phyloP scores from a whole-genome alignment of 2,329 filamentous ascomycete species.

The Fusarium sp. region DNA sequence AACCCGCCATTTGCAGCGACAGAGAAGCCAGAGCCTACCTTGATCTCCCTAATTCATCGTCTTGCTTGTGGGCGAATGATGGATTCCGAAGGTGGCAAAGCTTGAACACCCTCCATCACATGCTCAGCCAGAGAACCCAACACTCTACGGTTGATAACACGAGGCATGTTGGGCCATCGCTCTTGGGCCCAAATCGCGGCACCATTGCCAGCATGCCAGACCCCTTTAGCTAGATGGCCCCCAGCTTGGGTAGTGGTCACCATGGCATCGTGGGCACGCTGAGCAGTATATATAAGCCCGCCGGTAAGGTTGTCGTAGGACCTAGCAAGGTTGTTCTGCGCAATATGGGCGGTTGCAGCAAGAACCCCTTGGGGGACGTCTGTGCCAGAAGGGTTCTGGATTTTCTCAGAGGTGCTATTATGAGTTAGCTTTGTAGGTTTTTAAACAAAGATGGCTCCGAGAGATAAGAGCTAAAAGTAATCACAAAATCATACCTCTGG shows the following conservation, averaged over 20 bases:
- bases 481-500: neutral
- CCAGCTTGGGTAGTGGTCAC: neutral
- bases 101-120: conserved; percentile 18
- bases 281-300: neutral
- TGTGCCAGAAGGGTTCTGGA: neutral
- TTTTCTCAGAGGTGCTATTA: neutral
- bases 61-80: conserved; percentile 6
- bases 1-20: neutral
- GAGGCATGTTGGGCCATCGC: neutral
- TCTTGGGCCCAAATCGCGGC: conserved; percentile 4
- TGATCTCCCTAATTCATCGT: neutral
- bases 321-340: neutral
- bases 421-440: neutral
- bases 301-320: conserved; percentile 13
- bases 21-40: neutral
- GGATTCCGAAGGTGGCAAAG: conserved; percentile 14
- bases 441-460: neutral
- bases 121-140: neutral
- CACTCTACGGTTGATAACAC: neutral
- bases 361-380: neutral
- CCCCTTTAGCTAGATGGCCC: neutral
- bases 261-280: conserved; percentile 1
- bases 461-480: conserved; percentile 3
- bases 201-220: neutral
- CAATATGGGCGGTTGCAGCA: neutral